Evolutionary conservation across 306 rosid species (phyloP).

Genomic region (Quercus dentata): DNA sequence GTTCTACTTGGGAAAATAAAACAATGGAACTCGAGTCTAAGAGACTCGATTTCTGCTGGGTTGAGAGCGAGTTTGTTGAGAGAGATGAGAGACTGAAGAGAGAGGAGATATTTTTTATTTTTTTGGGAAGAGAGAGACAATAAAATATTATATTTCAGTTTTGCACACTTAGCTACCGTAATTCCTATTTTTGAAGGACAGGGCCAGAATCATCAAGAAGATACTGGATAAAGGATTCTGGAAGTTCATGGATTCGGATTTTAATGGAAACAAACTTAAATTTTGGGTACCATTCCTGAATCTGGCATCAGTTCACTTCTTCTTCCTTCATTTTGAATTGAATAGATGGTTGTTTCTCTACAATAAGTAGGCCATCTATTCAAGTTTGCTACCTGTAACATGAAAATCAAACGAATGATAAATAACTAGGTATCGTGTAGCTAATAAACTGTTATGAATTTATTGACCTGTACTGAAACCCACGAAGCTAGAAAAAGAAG

Average conservation of each 20-base stretch:
- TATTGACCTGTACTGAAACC: too few species aligned
- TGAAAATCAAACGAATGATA: not conserved
- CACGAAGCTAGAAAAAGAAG: too few species aligned
- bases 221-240: conserved; percentile 61
- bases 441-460: not conserved
- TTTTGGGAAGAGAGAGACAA: too few species aligned
- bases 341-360: not conserved
- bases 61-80: too few species aligned
- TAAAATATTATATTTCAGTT: too few species aligned
- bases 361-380: not conserved
- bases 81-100: too few species aligned
- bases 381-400: conserved; percentile 19
- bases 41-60: too few species aligned
- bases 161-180: too few species aligned
- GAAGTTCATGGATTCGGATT: conserved; percentile 63
- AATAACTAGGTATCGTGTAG: not conserved
- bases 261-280: conserved; percentile 58
- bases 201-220: conserved; percentile 69
- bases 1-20: too few species aligned
- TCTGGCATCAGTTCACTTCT: conserved; percentile 63
- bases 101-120: too few species aligned
- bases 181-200: conserved; percentile 23
- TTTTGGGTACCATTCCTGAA: conserved; percentile 82
- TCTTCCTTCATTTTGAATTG: conserved; percentile 46
- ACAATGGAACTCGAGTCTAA: too few species aligned